A percentile compares a stretch with the other conserved stretches of the same genome.
Evolutionary conservation across 2,329 filamentous ascomycete genomes (phyloP).

Genomic region (Venturia effusa): DNA sequence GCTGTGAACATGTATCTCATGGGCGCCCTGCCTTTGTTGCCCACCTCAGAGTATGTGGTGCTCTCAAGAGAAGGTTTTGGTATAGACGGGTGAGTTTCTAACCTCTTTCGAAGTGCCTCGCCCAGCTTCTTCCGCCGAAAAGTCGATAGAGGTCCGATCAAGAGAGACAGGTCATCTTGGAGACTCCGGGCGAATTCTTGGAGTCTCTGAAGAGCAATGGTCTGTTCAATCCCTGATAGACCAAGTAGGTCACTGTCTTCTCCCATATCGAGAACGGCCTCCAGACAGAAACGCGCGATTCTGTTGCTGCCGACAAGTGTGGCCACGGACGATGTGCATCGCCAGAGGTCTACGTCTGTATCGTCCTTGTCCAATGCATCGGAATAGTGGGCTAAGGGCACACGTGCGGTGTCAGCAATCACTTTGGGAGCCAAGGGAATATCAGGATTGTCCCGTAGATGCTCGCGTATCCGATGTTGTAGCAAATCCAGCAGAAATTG

Average conservation of each 20-base stretch:
- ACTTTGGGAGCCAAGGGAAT: slow-evolving; percentile 14
- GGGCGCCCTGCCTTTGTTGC: slow-evolving; percentile 7
- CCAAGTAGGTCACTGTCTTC: slow-evolving; percentile 44
- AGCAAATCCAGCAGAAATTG: slow-evolving; percentile 78
- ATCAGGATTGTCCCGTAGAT: slow-evolving; percentile 22
- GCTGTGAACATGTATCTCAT: slow-evolving; percentile 1
- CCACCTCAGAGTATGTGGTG: not conserved
- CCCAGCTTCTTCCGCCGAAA: slow-evolving; percentile 38
- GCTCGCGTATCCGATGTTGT: slow-evolving; percentile 36
- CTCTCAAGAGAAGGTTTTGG: slow-evolving; percentile 24
- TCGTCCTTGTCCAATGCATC: slow-evolving; percentile 55
- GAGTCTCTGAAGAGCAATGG: slow-evolving; percentile 41
- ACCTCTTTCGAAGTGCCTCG: slow-evolving; percentile 39
- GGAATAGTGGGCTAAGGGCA: slow-evolving; percentile 44
- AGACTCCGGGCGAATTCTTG: slow-evolving; percentile 38
- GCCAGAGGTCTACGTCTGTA: slow-evolving; percentile 53
- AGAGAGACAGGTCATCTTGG: slow-evolving; percentile 44
- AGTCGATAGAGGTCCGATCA: slow-evolving; percentile 38
- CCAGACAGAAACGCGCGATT: slow-evolving; percentile 50
- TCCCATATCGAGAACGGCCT: slow-evolving; percentile 52
- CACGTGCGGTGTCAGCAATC: slow-evolving; percentile 26
- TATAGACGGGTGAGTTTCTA: slow-evolving; percentile 43
- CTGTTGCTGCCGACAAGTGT: slow-evolving; percentile 47
- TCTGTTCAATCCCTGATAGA: slow-evolving; percentile 48
- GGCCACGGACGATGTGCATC: slow-evolving; percentile 47